Percentiles rank a stretch among this genome's conserved stretches.
These are phyloP conservation scores for Neopestalotiopsis rosae DNA, from an alignment of 2,329 filamentous ascomycete species.

Conservation along the genomic window DNA sequence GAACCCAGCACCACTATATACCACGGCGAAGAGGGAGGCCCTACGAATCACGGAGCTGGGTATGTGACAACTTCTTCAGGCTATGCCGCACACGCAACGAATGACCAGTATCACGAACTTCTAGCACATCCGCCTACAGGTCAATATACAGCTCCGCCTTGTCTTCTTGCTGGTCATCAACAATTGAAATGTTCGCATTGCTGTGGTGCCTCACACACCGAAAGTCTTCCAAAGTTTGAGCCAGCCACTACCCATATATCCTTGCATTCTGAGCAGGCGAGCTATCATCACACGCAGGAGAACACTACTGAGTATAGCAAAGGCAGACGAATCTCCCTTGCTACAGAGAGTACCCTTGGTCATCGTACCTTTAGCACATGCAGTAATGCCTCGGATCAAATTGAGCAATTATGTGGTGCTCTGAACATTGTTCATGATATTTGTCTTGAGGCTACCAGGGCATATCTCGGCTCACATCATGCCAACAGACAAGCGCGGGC, in stretches of 20 bases:
- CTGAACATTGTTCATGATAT: constrained; percentile 24
- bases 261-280: neutral
- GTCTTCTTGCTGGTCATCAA: neutral
- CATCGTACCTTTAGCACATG: constrained; percentile 21
- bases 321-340: neutral
- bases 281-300: too few species aligned
- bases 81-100: too few species aligned
- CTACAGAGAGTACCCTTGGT: constrained; percentile 7
- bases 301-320: too few species aligned
- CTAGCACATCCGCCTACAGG: too few species aligned
- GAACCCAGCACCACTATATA: neutral
- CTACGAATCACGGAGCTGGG: neutral
- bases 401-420: constrained; percentile 17
- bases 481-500: constrained; percentile 25
- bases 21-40: too few species aligned
- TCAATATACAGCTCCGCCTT: neutral
- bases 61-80: neutral
- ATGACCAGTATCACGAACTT: too few species aligned
- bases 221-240: neutral
- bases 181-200: neutral
- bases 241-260: neutral
- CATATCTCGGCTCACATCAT: constrained; percentile 25
- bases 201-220: neutral
- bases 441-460: constrained; percentile 27
- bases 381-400: constrained; percentile 18